These are phyloP conservation scores for Stagonosporopsis tanaceti DNA, from an alignment of 2,329 filamentous ascomycete species.

Conservation along the genomic window DNA sequence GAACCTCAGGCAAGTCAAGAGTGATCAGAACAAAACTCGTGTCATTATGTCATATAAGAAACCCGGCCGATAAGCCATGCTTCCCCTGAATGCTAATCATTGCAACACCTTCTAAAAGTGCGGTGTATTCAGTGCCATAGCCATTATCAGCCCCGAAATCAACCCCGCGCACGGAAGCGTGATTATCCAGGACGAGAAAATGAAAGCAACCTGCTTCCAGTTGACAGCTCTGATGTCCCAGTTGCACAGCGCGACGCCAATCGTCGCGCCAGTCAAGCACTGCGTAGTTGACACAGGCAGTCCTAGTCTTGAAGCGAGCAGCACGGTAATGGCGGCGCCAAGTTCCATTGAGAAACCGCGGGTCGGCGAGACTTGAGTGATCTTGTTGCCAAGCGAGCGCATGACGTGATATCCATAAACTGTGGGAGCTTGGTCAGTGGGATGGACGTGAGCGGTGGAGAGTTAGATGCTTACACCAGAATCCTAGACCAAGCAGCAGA, in stretches of 20 bases:
- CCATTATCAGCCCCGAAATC: constrained; percentile 50
- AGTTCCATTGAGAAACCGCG: constrained; percentile 54
- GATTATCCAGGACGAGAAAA: constrained; percentile 53
- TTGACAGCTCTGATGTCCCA: constrained; percentile 51
- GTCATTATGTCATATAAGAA: neutral
- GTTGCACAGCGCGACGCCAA: constrained; percentile 40
- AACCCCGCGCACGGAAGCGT: constrained; percentile 53
- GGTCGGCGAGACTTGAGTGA: constrained; percentile 68
- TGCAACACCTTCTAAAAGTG: constrained; percentile 33
- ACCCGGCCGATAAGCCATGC: neutral
- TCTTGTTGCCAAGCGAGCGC: constrained; percentile 66
- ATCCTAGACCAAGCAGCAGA: constrained; percentile 61
- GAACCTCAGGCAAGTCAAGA: too few relatives aligned
- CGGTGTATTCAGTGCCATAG: constrained; percentile 54
- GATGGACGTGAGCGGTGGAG: constrained; percentile 52
- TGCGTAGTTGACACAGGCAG: constrained; percentile 72
- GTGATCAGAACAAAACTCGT: neutral
- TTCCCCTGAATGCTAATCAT: too few relatives aligned
- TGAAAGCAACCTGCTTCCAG: constrained; percentile 52
- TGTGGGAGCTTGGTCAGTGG: neutral
- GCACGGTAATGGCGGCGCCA: constrained; percentile 65
- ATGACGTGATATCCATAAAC: constrained; percentile 60
- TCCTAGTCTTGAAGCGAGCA: constrained; percentile 68
- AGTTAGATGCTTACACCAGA: constrained; percentile 60
- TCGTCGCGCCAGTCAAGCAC: constrained; percentile 52